Base-by-base conservation (phyloP, 2,329 filamentous ascomycete genomes). In the Trichoderma sp. region DNA sequence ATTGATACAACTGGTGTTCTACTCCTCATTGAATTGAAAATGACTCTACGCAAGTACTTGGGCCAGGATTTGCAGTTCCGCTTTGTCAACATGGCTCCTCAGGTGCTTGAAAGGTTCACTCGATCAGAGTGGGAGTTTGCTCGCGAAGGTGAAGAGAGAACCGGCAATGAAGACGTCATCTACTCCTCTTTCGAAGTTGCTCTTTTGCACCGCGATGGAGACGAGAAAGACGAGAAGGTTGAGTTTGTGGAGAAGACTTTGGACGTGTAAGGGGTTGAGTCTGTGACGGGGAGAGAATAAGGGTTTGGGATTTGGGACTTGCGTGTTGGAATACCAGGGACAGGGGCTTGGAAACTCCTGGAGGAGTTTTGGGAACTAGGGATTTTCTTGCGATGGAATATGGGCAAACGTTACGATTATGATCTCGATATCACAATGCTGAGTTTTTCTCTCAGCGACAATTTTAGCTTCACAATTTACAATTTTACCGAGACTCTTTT, bases 1-100 rank as follows among this genome's bases (percentile, higher is more conserved):
- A 84, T 89, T 9, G 89, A 91, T 75, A 85, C 86, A 0, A 91
- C 89, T 0, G 89, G 87, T 0, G 83, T 89, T 4, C 83, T 84
- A 0, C 86, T 88, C 9, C 80, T 91, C 7, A 83, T 83, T 53
- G 87, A 87, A 45, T 80, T 91, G 24, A 83, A 87, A 21, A 82
- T 82, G 16, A 88, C 89, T 77, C 77, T 90, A 4, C 83, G 84
- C 21, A 85, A 85, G 29, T 91, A 88, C 72, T 86, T 85, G 0
- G 89, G 89, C 0, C 81, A 84, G 3, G 79, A 81, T 0, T 82
- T 87, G 0, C 84, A 88, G 71, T 78, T 90, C 3, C 80, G 88
- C 0, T 87, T 91, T 60, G 85, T 87, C 1, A 86, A 86, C 7
- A 83, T 90, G 82, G 84, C 83, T 0, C 81, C 84, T 0, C 84